A percentile compares a stretch with the other conserved stretches of the same genome.
Conservation (phyloP, 805 yeast species). For the Saturnispora ahearnii region DNA sequence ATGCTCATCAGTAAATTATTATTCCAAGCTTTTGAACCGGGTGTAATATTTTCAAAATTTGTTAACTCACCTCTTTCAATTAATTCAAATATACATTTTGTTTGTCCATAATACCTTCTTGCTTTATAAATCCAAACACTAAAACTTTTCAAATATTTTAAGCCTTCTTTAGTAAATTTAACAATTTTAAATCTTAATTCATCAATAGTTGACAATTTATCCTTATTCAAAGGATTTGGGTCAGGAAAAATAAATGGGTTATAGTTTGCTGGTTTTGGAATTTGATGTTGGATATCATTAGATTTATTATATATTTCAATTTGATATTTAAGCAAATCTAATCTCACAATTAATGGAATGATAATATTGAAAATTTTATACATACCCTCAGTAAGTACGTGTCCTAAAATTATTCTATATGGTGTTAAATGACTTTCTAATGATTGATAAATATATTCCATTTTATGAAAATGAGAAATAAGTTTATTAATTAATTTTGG, state of each 20-base stretch:
- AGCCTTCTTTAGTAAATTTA: neutral
- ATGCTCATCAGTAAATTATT: constrained; percentile 3
- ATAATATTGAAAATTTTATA: constrained; percentile 2
- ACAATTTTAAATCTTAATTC: neutral
- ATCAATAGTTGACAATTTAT: neutral
- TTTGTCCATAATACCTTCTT: constrained; percentile 9
- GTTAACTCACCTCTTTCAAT: constrained; percentile 10
- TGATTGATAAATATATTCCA: neutral
- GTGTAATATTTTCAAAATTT: neutral
- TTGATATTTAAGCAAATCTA: constrained; percentile 6
- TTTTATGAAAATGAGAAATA: neutral
- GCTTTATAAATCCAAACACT: constrained; percentile 9
- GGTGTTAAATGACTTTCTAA: neutral
- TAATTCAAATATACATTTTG: constrained; percentile 10
- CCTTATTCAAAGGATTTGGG: constrained; percentile 6
- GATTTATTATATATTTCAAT: constrained; percentile 3
- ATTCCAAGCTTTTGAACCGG: constrained; percentile 5
- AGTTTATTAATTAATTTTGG: neutral
- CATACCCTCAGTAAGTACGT: constrained; percentile 2
- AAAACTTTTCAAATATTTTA: constrained; percentile 5
- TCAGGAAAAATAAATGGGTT: constrained; percentile 5
- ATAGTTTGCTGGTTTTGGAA: constrained; percentile 6
- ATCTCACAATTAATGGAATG: constrained; percentile 6
- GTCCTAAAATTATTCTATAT: constrained; percentile 2
- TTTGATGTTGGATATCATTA: neutral